phyloP scores from a whole-genome alignment of 2,329 filamentous ascomycete species.

The Aspergillus thermomutatus region DNA sequence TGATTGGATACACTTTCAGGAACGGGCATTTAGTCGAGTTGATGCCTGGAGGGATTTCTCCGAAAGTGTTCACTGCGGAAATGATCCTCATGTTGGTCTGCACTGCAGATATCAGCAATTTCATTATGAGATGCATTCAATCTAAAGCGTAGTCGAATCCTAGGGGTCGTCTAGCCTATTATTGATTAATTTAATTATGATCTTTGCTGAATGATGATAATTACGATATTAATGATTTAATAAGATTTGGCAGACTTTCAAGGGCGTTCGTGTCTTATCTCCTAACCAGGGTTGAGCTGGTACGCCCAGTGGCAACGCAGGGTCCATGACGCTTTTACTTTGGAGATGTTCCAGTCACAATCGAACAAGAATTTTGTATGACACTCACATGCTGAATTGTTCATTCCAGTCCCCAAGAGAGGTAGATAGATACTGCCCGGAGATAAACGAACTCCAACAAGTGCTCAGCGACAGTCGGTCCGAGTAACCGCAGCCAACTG shows the following conservation, averaged over 20 bases:
- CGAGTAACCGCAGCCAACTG: not conserved
- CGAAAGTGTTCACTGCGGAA: constrained; percentile 9
- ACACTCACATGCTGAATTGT: not conserved
- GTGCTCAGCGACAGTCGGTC: not conserved
- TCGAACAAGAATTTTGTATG: not conserved
- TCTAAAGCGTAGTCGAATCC: not conserved
- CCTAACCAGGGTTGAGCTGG: constrained; percentile 4
- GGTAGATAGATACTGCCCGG: not conserved
- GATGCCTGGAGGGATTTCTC: constrained; percentile 16
- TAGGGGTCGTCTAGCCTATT: constrained; percentile 3
- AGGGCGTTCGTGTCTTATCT: not conserved
- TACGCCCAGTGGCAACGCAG: constrained; percentile 5
- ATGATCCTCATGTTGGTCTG: not conserved
- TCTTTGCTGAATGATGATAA: constrained; percentile 2
- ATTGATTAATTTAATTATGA: constrained; percentile 7
- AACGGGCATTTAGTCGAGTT: constrained; percentile 14
- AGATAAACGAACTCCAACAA: not conserved
- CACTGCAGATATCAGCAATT: not conserved
- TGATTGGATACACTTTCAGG: constrained; percentile 20
- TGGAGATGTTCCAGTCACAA: not conserved
- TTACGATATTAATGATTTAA: not conserved
- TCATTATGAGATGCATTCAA: not conserved
- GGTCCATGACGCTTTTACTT: constrained; percentile 8
- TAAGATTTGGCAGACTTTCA: not conserved
- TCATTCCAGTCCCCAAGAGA: not conserved